These are phyloP conservation scores for Wallacemonas sp. DNA, from an alignment of 208 protist species.

Conservation along the genomic window DNA sequence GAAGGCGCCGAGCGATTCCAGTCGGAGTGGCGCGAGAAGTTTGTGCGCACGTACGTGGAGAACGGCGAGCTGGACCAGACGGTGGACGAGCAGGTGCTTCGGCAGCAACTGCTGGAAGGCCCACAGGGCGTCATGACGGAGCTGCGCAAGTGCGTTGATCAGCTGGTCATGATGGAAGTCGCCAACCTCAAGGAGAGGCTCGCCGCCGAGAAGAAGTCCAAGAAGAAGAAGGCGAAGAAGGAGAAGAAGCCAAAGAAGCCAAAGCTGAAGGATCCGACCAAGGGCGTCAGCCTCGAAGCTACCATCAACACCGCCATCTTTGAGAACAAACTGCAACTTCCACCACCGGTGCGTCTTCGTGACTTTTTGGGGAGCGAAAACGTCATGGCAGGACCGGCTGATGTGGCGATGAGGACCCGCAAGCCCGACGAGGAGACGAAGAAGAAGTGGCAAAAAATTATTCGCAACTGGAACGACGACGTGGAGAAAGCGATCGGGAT, in stretches of 20 bases:
- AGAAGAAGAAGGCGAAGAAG: conserved; percentile 65
- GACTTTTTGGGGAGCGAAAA: conserved; percentile 73
- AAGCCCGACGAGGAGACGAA: conserved; percentile 74
- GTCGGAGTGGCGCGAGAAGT: conserved; percentile 64
- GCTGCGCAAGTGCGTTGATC: conserved; percentile 88
- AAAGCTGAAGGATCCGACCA: conserved; percentile 83
- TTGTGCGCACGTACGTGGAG: conserved; percentile 60
- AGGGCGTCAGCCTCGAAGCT: conserved; percentile 82
- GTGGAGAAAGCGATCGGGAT: conserved; percentile 75
- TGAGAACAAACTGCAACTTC: conserved; percentile 85
- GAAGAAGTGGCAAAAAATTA: conserved; percentile 87
- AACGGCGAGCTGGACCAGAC: conserved; percentile 72
- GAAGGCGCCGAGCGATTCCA: conserved; percentile 64
- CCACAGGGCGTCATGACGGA: conserved; percentile 87
- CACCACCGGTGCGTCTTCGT: conserved; percentile 38
- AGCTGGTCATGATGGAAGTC: conserved; percentile 92
- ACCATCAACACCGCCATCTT: conserved; percentile 75
- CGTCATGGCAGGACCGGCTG: conserved; percentile 59
- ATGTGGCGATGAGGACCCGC: conserved; percentile 39
- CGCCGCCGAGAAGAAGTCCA: conserved; percentile 77
- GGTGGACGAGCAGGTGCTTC: conserved; percentile 70
- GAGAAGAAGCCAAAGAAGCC: conserved; percentile 67
- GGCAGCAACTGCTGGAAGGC: conserved; percentile 84
- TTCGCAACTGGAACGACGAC: conserved; percentile 76
- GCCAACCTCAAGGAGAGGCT: conserved; percentile 86